These are phyloP conservation scores for Lobosporangium transversale DNA, from an alignment of 192 early-diverging fungal genomes.

Conservation along the genomic window DNA sequence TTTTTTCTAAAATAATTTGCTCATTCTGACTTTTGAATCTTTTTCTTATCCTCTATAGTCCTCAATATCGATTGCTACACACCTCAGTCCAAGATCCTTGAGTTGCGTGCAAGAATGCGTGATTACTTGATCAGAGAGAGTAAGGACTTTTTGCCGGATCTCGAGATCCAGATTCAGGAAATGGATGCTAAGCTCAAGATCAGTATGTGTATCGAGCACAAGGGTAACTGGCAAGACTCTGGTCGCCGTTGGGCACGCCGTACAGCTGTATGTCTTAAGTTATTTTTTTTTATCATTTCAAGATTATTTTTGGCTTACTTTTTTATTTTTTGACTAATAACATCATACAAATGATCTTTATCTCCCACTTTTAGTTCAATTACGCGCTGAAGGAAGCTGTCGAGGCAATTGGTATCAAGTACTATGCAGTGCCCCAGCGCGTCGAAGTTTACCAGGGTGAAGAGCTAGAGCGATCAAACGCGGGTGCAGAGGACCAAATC, in stretches of 20 bases:
- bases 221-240: constrained; percentile 84
- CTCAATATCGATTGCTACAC: constrained; percentile 76
- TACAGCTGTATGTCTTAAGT: constrained; percentile 19
- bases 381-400: constrained; percentile 49
- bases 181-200: constrained; percentile 71
- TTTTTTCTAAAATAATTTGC: neutral
- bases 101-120: constrained; percentile 71
- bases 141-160: constrained; percentile 61
- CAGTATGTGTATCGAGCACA: constrained; percentile 76
- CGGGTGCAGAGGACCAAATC: neutral
- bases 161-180: constrained; percentile 70
- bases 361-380: constrained; percentile 31
- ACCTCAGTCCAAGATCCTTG: constrained; percentile 71
- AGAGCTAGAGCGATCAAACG: no score
- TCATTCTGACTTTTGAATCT: neutral
- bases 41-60: constrained; percentile 4
- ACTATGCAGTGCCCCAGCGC: constrained; percentile 42
- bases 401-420: constrained; percentile 45
- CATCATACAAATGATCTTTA: neutral
- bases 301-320: neutral
- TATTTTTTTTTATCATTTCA: neutral
- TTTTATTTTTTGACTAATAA: neutral
- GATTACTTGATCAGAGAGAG: constrained; percentile 66
- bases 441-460: constrained; percentile 29
- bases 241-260: constrained; percentile 52